A percentile compares a stretch with the other conserved stretches of the same genome.
Conservation (phyloP, 768 basidiomycete species). For the Gloeopeniophorella convolvens region DNA sequence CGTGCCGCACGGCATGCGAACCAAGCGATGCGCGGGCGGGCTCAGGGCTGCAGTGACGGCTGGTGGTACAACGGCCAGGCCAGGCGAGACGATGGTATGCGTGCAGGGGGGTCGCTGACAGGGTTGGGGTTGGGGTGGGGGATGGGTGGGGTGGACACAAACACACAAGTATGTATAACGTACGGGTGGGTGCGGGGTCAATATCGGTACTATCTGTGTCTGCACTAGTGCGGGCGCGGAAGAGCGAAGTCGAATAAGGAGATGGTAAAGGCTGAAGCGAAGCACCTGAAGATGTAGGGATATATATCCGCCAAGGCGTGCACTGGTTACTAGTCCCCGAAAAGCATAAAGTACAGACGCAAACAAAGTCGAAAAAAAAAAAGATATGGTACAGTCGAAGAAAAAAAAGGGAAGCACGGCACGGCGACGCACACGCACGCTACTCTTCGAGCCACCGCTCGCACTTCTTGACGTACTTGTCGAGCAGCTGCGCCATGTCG, state of each 20-base stretch:
- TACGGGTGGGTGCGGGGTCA: slow-evolving; percentile 10
- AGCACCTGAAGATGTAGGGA: slow-evolving; percentile 22
- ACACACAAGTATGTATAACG: slow-evolving; percentile 13
- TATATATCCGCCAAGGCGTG: slow-evolving; percentile 24
- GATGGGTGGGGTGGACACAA: slow-evolving; percentile 5
- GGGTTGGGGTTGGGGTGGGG: too few species aligned
- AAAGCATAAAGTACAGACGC: slow-evolving; percentile 30
- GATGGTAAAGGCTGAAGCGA: slow-evolving; percentile 26
- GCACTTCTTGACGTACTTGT: slow-evolving; percentile 92
- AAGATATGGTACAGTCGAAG: not conserved
- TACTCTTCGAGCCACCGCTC: slow-evolving; percentile 88
- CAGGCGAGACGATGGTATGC: slow-evolving; percentile 17
- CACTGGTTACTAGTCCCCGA: slow-evolving; percentile 23
- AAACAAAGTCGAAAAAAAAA: not conserved
- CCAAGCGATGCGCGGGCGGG: not conserved
- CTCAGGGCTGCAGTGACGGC: slow-evolving; percentile 7
- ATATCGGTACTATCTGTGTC: slow-evolving; percentile 1
- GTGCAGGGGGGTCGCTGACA: slow-evolving; percentile 8
- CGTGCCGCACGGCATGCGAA: not conserved
- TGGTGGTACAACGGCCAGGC: slow-evolving; percentile 16
- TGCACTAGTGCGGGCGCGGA: slow-evolving; percentile 1
- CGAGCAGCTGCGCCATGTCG: slow-evolving; percentile 77
- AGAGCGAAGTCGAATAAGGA: slow-evolving; percentile 3
- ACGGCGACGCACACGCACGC: not conserved
- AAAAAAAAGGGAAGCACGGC: not conserved